phyloP scores from a whole-genome alignment of 495 filamentous ascomycete species.

The Penicillium waksmanii region DNA sequence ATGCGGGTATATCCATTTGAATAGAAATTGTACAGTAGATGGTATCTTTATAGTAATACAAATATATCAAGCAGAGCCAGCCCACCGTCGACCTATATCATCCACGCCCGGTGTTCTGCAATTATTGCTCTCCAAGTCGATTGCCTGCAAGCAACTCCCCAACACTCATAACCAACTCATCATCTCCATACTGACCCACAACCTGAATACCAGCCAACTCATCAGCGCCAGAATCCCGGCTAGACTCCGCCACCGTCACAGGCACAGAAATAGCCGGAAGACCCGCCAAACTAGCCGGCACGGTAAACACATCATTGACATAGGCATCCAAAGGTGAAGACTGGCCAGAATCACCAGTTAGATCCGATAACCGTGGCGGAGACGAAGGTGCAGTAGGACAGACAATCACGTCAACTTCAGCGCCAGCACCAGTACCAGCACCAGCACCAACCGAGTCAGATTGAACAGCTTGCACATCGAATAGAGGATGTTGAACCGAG shows the following conservation, averaged over 20 bases:
- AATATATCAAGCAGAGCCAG: not conserved
- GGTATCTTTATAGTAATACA: constrained; percentile 23
- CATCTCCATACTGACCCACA: constrained; percentile 89
- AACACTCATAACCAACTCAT: constrained; percentile 57
- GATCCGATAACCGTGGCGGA: constrained; percentile 65
- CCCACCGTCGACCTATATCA: no score
- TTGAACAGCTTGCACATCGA: constrained; percentile 20
- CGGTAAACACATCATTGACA: constrained; percentile 93
- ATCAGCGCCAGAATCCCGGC: constrained; percentile 15
- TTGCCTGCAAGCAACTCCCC: constrained; percentile 41
- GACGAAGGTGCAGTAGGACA: constrained; percentile 82
- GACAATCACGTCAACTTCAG: constrained; percentile 81
- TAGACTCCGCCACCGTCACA: constrained; percentile 38
- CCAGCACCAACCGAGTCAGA: constrained; percentile 25
- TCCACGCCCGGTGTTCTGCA: not conserved
- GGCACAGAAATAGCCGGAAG: constrained; percentile 89
- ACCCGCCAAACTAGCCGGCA: constrained; percentile 91
- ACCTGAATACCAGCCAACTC: constrained; percentile 77
- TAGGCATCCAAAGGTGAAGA: constrained; percentile 63
- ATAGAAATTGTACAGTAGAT: not conserved
- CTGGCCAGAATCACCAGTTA: constrained; percentile 31
- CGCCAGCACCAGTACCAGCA: constrained; percentile 13
- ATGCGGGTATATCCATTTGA: not conserved
- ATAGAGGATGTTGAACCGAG: constrained; percentile 64
- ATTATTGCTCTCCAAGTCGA: constrained; percentile 12